Evolutionary conservation across 192 early-diverging fungal species (phyloP).

Genomic region (Mortierella antarctica): DNA sequence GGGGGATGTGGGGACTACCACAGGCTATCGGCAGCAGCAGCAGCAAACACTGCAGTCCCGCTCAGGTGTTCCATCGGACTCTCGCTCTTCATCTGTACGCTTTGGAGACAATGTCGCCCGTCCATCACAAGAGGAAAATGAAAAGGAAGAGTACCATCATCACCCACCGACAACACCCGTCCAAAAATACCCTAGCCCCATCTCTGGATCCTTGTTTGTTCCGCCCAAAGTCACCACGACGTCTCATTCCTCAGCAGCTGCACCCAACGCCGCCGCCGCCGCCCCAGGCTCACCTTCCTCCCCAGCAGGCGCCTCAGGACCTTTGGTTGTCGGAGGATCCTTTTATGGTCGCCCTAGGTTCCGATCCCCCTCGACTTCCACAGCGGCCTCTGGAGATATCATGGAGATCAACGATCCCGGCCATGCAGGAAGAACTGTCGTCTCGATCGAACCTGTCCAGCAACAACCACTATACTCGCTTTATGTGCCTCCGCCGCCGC

Average conservation of each 20-base stretch:
- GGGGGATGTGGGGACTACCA: not conserved
- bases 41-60: slow-evolving; percentile 20
- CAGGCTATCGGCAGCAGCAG: slow-evolving; percentile 4
- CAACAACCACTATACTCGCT: slow-evolving; percentile 40
- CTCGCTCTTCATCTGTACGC: slow-evolving; percentile 28
- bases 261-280: not conserved
- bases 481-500: slow-evolving; percentile 29
- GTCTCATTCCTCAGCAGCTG: slow-evolving; percentile 4
- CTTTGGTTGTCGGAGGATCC: slow-evolving; percentile 24
- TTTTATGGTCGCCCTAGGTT: slow-evolving; percentile 35
- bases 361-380: slow-evolving; percentile 28
- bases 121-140: slow-evolving; percentile 5
- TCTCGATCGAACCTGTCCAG: slow-evolving; percentile 44
- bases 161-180: not conserved
- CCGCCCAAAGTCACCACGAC: slow-evolving; percentile 25
- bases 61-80: slow-evolving; percentile 14
- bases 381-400: slow-evolving; percentile 24
- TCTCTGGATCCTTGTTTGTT: slow-evolving; percentile 40
- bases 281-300: not conserved
- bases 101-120: slow-evolving; percentile 1
- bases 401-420: slow-evolving; percentile 52
- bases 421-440: slow-evolving; percentile 27
- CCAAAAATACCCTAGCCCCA: not conserved
- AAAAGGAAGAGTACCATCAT: not conserved
- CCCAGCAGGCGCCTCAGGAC: slow-evolving; percentile 4